Conservation (phyloP, 148 eudicot genomes). For the Cornus suecica region DNA sequence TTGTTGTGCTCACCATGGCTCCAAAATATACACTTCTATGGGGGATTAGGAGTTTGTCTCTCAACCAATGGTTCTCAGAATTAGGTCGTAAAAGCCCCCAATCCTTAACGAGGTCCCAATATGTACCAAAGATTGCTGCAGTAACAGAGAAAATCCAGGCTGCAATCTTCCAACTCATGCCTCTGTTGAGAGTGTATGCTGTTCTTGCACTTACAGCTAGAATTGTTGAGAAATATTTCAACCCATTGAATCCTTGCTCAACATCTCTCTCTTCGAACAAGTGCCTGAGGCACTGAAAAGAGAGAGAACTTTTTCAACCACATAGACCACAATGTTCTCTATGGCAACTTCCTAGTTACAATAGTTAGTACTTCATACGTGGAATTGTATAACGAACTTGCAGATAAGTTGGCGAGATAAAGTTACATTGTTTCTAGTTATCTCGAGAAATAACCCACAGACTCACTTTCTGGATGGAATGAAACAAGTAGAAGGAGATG, state of each 20-base stretch:
- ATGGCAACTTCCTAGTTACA: neutral
- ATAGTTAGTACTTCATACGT: no score
- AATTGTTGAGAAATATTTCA: constrained; percentile 35
- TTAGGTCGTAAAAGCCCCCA: constrained; percentile 29
- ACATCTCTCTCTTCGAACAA: constrained; percentile 25
- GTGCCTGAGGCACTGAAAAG: constrained; percentile 31
- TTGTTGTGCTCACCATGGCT: constrained; percentile 31
- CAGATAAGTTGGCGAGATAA: no score
- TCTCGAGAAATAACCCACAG: no score
- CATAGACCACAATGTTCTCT: neutral
- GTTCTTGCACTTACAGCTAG: constrained; percentile 29
- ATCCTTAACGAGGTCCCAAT: constrained; percentile 36
- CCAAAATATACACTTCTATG: constrained; percentile 27
- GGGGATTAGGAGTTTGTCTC: constrained; percentile 32
- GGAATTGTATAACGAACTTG: no score
- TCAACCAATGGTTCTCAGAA: constrained; percentile 27
- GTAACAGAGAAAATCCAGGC: constrained; percentile 26
- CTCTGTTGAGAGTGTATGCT: constrained; percentile 12
- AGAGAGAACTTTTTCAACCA: neutral
- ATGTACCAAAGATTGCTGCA: constrained; percentile 23
- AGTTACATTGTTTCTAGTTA: neutral
- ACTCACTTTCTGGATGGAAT: no score
- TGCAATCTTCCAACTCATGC: constrained; percentile 13
- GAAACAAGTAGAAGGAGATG: neutral
- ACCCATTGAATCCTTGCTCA: constrained; percentile 21